These are phyloP conservation scores for Punica granatum DNA, from an alignment of 345 rosid species.

Conservation along the genomic window DNA sequence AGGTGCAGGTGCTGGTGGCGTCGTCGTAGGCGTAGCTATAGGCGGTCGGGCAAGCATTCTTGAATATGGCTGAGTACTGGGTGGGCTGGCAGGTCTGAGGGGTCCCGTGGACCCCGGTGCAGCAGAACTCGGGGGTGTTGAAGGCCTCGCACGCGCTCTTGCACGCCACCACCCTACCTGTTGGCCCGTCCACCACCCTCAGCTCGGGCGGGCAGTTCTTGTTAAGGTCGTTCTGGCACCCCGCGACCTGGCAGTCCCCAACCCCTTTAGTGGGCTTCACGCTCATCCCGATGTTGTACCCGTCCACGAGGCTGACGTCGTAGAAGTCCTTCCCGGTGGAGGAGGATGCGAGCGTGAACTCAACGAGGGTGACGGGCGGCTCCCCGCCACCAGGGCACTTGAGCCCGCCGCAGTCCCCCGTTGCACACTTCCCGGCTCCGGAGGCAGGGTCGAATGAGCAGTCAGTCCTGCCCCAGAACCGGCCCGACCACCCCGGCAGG, in stretches of 20 bases:
- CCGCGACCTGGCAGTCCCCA: conserved; percentile 75
- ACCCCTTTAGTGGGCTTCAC: conserved; percentile 53
- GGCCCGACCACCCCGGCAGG: conserved; percentile 79
- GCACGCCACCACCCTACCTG: conserved; percentile 57
- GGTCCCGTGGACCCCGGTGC: conserved; percentile 63
- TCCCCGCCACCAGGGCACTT: conserved; percentile 70
- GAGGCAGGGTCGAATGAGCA: conserved; percentile 55
- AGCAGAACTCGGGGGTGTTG: conserved; percentile 67
- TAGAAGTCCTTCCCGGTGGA: conserved; percentile 57
- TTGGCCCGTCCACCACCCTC: conserved; percentile 27
- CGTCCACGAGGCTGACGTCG: conserved; percentile 92
- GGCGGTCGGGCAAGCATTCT: conserved; percentile 79
- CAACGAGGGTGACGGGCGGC: conserved; percentile 64
- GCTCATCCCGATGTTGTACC: conserved; percentile 76
- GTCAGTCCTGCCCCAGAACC: conserved; percentile 84
- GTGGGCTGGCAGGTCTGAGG: conserved; percentile 77
- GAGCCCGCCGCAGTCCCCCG: conserved; percentile 73
- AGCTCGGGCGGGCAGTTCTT: conserved; percentile 57
- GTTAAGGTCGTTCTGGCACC: conserved; percentile 67
- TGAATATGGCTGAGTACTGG: conserved; percentile 67
- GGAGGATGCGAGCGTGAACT: conserved; percentile 54
- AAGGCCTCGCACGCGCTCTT: conserved; percentile 84
- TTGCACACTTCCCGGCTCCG: conserved; percentile 57
- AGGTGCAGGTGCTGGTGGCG: conserved; percentile 72
- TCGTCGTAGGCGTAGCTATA: conserved; percentile 94